phyloP scores from a whole-genome alignment of 2,329 filamentous ascomycete genomes.

The Neofusicoccum cordaticola region DNA sequence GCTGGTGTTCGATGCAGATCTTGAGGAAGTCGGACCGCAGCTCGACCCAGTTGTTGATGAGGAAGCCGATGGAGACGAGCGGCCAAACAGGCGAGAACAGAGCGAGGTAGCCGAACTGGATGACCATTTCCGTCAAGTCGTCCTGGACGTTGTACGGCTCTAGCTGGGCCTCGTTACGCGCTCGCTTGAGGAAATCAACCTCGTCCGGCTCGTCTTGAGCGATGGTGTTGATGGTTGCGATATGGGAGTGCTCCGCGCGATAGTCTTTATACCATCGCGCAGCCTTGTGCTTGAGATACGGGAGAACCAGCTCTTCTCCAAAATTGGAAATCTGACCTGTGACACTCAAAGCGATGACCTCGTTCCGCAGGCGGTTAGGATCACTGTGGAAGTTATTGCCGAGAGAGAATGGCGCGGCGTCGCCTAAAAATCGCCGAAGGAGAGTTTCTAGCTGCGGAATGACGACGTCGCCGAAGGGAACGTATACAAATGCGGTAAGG shows the following conservation, averaged over 20 bases:
- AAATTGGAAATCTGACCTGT: conserved; percentile 32
- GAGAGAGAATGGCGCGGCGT: conserved; percentile 14
- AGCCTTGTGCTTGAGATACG: conserved; percentile 29
- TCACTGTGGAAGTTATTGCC: conserved; percentile 26
- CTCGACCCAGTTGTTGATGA: conserved; percentile 38
- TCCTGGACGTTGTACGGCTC: conserved; percentile 35
- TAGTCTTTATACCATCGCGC: conserved; percentile 32
- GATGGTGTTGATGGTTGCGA: background rate
- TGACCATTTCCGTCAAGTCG: conserved; percentile 35
- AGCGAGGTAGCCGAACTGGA: conserved; percentile 35
- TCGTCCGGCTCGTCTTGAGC: conserved; percentile 30
- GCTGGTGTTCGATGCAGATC: conserved; percentile 32
- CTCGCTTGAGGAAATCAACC: conserved; percentile 28
- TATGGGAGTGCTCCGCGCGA: conserved; percentile 17
- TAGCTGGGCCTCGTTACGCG: conserved; percentile 29
- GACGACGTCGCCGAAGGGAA: conserved; percentile 28
- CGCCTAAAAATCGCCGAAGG: background rate
- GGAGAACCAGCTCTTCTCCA: conserved; percentile 30
- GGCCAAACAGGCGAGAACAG: conserved; percentile 36
- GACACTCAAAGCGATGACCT: conserved; percentile 34
- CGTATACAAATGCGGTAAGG: conserved; percentile 33
- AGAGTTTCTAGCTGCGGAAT: conserved; percentile 23
- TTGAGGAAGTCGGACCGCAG: conserved; percentile 35
- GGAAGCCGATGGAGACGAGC: conserved; percentile 33
- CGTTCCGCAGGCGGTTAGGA: conserved; percentile 30